Percentiles rank a stretch among this genome's conserved stretches.
phyloP scores from a whole-genome alignment of 2,329 filamentous ascomycete species.

The Trichoderma endophyticum region DNA sequence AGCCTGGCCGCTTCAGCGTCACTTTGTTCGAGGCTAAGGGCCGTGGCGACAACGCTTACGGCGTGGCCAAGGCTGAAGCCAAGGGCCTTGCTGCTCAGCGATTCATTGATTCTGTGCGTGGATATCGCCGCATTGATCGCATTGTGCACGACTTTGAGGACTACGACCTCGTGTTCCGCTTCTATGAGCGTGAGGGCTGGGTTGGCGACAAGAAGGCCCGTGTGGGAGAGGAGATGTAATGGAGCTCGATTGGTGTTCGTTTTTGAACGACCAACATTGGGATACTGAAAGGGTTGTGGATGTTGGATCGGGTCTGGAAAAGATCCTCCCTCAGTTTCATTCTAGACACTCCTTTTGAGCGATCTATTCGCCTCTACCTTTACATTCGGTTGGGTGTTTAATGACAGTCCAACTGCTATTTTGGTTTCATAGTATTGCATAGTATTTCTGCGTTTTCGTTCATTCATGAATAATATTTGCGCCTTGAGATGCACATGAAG shows the following conservation, averaged over 20 bases:
- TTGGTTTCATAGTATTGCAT: neutral
- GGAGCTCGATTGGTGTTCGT: neutral
- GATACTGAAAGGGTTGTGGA: neutral
- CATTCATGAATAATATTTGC: neutral
- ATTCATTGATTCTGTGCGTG: slow-evolving; percentile 73
- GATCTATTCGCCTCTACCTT: neutral
- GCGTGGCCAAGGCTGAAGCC: slow-evolving; percentile 40
- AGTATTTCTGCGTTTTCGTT: neutral
- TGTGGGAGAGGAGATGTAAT: slow-evolving; percentile 50
- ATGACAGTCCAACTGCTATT: neutral
- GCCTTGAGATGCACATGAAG: neutral
- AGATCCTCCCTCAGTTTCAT: neutral
- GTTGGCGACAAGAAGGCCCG: slow-evolving; percentile 50
- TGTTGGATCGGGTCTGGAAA: neutral
- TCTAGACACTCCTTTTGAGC: slow-evolving; percentile 12
- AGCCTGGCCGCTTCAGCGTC: slow-evolving; percentile 94
- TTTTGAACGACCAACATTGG: neutral
- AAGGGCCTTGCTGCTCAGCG: slow-evolving; percentile 42
- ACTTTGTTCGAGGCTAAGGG: slow-evolving; percentile 91
- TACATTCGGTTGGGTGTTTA: neutral
- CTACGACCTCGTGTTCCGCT: slow-evolving; percentile 93
- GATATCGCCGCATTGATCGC: slow-evolving; percentile 85
- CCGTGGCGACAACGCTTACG: slow-evolving; percentile 42
- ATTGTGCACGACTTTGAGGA: slow-evolving; percentile 98
- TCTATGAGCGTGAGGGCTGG: slow-evolving; percentile 89